Base-by-base conservation (phyloP, 169 alveolate genomes). In the Theileria equi region DNA sequence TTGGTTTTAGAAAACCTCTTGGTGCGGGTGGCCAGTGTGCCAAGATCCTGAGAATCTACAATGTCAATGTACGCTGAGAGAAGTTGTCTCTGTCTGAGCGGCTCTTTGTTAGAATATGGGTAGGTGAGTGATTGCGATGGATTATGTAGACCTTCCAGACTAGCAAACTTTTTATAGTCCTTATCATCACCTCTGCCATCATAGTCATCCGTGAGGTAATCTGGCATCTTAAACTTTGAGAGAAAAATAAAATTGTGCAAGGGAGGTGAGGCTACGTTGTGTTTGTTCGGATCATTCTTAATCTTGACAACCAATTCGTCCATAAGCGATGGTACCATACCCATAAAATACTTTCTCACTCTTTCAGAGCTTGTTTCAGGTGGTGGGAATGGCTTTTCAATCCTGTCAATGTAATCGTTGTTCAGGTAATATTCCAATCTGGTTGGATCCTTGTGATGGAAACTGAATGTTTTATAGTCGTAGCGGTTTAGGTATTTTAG, bases 221-320 rank as follows among this genome's bases (percentile, higher is more conserved):
- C 77, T n/a, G 86, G 81, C 19, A 26, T 55, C 35, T 34, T 47
- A 57, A 57, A 65, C 23, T 66, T 66, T 8, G 58, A 58, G 16
- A 67, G 47, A 16, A 66, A 28, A n/a, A 45, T 5, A 67, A 67
- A 8, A 25, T 77, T 81, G 36, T 77, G 86, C 59, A 77, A 21
- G 16, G 86, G 86, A 36, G 86, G 86, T 21, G 86, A 77, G 16
- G 86, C 78, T 11, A 53, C 68, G 31, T 65, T 19, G 23, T 59
- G 29, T 54, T 61, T 77, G 29, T 77, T 77, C 3, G 86, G 86
- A 64, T 77, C 86, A 29, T 77, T 60, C 32, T 48, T 77, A 54
- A 77, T 77, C 13, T 41, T 61, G 28, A 59, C 69, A 40, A 67
- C 86, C 59, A 77, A 50, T 40, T 38, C 44, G 48, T 77, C 86